Base-by-base conservation (phyloP, 1,284 basidiomycete genomes). In the Uromyces viciae-fabae region DNA sequence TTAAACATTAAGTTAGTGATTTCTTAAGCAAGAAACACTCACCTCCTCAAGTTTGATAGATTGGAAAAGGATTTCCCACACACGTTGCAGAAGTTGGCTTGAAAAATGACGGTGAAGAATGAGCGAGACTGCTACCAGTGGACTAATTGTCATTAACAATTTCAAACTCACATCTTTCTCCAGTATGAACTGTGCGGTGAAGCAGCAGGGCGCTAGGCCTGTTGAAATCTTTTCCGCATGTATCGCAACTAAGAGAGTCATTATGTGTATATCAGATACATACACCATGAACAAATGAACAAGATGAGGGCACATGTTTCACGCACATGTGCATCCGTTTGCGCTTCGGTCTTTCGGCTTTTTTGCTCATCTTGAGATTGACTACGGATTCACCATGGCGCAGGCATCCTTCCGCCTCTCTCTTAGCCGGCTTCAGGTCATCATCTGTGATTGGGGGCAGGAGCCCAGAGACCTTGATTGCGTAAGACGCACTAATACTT, bases 41-140 rank as follows among this genome's bases (percentile, higher is more conserved):
- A 78, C 76, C 76, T 36, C 54, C 76, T 69, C 22, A 78, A 25
- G 36, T 78, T 78, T 14, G 76, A 78, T 15, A 78, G 46, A 43
- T 78, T 78, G 3, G 76, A 78, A 38, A 78, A 78, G 3, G 76
- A 78, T 19, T 52, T 14, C 15, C 76, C 76, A 19, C 76, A 78
- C 4, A 78, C 76, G 9, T 78, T 78, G 43, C 76, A 78, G 56
- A 78, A 78, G 66, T 78, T 78, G 64, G 76, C 76, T 78, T 58
- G 25, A 66, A 17, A 25, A 3, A 62, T 43, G 33, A 28, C 28
- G 22, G 22, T 5, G 19, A 8, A 28, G 14, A 52, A 52, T 52
- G 11, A 11, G 46, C n/a, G 46, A 52, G 54, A 19, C 22, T 56
- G 54, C 31, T 43, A 28, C 36, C 31, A 43, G 15, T 56, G 22